These are phyloP conservation scores for Radiomyces spectabilis DNA, from an alignment of 192 early-diverging fungal species.

Conservation along the genomic window DNA sequence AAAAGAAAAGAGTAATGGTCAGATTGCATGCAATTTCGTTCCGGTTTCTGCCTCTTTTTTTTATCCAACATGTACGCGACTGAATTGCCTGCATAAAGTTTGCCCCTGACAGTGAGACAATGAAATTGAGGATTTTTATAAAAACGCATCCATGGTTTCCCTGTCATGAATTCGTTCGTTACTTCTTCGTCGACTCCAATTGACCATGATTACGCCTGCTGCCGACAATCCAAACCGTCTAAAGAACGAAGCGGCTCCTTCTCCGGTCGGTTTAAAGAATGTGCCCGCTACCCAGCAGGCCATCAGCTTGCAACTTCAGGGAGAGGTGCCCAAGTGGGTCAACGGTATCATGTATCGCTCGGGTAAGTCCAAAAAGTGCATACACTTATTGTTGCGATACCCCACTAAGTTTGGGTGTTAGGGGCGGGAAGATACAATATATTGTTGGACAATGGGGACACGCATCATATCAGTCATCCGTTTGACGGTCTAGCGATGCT, in stretches of 20 bases:
- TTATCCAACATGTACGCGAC: no score
- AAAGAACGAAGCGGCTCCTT: neutral
- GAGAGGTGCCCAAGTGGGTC: slow-evolving; percentile 22
- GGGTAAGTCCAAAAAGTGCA: slow-evolving; percentile 4
- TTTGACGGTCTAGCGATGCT: slow-evolving; percentile 34
- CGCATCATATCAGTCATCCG: slow-evolving; percentile 25
- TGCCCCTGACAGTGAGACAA: no score
- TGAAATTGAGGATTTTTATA: no score
- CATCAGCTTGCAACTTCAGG: slow-evolving; percentile 4
- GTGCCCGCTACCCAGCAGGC: slow-evolving; percentile 7
- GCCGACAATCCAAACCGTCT: slow-evolving; percentile 2
- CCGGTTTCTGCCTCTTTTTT: no score
- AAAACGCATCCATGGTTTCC: no score
- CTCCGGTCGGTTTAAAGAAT: slow-evolving; percentile 27
- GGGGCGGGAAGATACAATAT: slow-evolving; percentile 28
- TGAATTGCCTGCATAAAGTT: no score
- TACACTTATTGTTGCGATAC: neutral
- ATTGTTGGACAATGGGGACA: slow-evolving; percentile 22
- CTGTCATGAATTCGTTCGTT: no score
- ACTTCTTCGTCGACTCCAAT: no score
- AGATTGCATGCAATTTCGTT: no score
- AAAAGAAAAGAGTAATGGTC: no score
- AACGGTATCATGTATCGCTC: slow-evolving; percentile 24
- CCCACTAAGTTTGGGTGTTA: neutral
- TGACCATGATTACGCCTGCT: slow-evolving; percentile 13